Percentiles rank a stretch among this genome's conserved stretches.
Evolutionary conservation across 805 yeast species (phyloP).

Genomic region (Novakomyces olei): DNA sequence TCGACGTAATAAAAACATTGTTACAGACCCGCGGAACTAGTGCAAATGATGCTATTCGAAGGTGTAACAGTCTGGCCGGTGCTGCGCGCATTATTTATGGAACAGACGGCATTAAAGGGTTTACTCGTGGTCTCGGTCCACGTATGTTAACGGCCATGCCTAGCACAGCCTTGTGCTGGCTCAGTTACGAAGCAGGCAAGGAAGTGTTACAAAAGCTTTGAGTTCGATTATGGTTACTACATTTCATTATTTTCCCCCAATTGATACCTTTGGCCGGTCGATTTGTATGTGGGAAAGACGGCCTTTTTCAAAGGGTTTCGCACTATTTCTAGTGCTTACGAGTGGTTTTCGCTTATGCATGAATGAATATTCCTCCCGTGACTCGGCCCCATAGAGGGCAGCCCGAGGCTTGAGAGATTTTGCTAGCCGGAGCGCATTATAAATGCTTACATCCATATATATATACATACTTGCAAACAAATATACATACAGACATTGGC

Average conservation of each 20-base stretch:
- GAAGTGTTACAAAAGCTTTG: not conserved
- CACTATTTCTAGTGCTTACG: not conserved
- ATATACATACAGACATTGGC: too few species aligned
- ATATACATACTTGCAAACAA: not conserved
- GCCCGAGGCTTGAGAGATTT: not conserved
- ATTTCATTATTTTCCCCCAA: not conserved
- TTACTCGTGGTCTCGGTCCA: slow-evolving; percentile 69
- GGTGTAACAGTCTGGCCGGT: slow-evolving; percentile 40
- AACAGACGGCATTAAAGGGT: slow-evolving; percentile 30
- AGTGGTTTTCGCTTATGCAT: not conserved
- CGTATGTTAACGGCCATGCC: slow-evolving; percentile 86
- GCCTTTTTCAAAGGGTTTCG: not conserved
- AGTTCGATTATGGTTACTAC: not conserved
- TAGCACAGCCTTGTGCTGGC: slow-evolving; percentile 92
- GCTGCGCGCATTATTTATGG: slow-evolving; percentile 48
- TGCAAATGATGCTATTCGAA: slow-evolving; percentile 19
- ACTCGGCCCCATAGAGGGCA: not conserved
- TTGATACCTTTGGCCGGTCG: not conserved
- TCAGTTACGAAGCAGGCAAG: slow-evolving; percentile 93
- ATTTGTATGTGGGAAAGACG: not conserved
- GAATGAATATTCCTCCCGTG: not conserved
- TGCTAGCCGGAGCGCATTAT: not conserved
- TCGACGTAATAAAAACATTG: slow-evolving; percentile 82
- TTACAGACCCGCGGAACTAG: slow-evolving; percentile 51
- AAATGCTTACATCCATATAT: not conserved